Evolutionary conservation across 2,329 filamentous ascomycete genomes (phyloP).

Genomic region (Xylaria sp.): DNA sequence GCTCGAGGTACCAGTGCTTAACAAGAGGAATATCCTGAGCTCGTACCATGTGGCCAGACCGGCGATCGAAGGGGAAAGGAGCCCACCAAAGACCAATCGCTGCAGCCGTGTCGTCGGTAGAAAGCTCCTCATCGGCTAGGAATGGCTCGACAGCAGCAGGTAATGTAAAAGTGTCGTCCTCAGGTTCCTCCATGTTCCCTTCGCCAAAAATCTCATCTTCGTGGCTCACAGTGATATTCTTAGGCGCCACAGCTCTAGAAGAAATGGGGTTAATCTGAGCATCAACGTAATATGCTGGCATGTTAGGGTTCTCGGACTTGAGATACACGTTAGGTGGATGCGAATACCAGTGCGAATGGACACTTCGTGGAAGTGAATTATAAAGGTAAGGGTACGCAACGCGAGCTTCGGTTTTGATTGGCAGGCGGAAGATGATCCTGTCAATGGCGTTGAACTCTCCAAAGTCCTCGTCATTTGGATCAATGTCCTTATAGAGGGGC

Average conservation of each 20-base stretch:
- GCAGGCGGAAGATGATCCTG: slow-evolving; percentile 96
- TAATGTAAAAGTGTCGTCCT: slow-evolving; percentile 87
- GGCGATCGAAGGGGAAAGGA: slow-evolving; percentile 92
- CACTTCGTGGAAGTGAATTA: slow-evolving; percentile 94
- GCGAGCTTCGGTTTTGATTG: slow-evolving; percentile 93
- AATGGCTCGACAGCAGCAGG: slow-evolving; percentile 86
- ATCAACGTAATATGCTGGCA: slow-evolving; percentile 98
- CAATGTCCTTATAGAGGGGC: slow-evolving; percentile 96
- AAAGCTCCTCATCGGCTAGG: slow-evolving; percentile 86
- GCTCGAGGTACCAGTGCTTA: slow-evolving; percentile 98
- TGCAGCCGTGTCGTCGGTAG: slow-evolving; percentile 86
- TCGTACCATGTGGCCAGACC: slow-evolving; percentile 94
- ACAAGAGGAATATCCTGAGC: slow-evolving; percentile 96
- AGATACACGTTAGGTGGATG: slow-evolving; percentile 93
- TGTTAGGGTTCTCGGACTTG: slow-evolving; percentile 83
- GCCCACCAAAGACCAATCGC: slow-evolving; percentile 99
- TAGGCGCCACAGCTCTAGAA: slow-evolving; percentile 90
- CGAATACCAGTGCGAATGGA: slow-evolving; percentile 93
- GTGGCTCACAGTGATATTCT: slow-evolving; percentile 90
- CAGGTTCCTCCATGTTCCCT: slow-evolving; percentile 75
- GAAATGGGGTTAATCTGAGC: slow-evolving; percentile 98
- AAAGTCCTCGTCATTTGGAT: slow-evolving; percentile 98
- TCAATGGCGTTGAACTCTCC: slow-evolving; percentile 99
- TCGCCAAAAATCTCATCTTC: slow-evolving; percentile 93
- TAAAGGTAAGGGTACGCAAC: slow-evolving; percentile 96